Evolutionary conservation across 148 eudicot genomes (phyloP).

Genomic region (Amaranthus cruentus): DNA sequence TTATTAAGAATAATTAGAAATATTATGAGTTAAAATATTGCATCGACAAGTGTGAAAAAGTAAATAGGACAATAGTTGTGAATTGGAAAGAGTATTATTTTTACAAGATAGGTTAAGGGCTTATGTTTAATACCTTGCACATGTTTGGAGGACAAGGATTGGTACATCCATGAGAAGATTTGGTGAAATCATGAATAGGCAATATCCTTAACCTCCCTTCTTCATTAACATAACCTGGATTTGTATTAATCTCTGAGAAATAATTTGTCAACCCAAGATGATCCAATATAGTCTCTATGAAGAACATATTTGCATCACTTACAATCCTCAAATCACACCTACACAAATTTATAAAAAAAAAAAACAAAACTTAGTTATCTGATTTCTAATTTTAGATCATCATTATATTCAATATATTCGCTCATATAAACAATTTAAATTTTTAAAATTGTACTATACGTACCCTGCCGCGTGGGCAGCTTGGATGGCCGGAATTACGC

Average conservation of each 20-base stretch:
- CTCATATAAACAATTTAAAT: too few relatives aligned
- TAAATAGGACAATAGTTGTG: not conserved
- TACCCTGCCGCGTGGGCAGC: slow-evolving; percentile 83
- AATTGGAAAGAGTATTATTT: too few relatives aligned
- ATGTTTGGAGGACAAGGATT: slow-evolving; percentile 82
- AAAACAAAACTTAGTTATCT: too few relatives aligned
- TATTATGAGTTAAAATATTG: too few relatives aligned
- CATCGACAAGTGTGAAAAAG: too few relatives aligned
- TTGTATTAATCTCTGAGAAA: slow-evolving; percentile 71
- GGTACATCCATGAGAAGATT: slow-evolving; percentile 50
- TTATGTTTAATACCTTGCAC: slow-evolving; percentile 60
- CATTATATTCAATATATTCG: too few relatives aligned
- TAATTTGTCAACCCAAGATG: slow-evolving; percentile 54
- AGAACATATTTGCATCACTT: slow-evolving; percentile 72
- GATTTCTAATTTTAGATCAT: too few relatives aligned
- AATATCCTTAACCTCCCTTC: slow-evolving; percentile 62
- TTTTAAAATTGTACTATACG: too few relatives aligned
- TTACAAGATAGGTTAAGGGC: too few relatives aligned
- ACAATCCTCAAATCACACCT: slow-evolving; percentile 86
- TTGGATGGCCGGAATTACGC: slow-evolving; percentile 55
- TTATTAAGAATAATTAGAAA: too few relatives aligned
- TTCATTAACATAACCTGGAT: slow-evolving; percentile 57
- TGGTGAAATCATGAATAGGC: slow-evolving; percentile 57
- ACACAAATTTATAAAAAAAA: not conserved
- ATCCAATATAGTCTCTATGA: slow-evolving; percentile 61